Conservation (phyloP, 2,329 filamentous ascomycete genomes). For the Didymella glomerata region DNA sequence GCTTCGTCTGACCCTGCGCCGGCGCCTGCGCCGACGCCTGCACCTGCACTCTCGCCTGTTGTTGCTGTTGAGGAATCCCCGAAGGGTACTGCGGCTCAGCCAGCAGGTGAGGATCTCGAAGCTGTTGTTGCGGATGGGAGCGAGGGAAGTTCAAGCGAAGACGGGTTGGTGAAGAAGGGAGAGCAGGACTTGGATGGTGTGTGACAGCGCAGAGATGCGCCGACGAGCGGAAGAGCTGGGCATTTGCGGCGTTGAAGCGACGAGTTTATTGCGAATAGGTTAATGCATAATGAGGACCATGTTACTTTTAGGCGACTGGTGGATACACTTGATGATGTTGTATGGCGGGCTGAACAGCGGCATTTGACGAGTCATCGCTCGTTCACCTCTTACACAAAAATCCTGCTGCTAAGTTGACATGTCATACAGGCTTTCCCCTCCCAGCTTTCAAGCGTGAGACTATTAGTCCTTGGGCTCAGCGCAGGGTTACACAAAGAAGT, state of each 20-base stretch:
- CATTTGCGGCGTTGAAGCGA: slow-evolving; percentile 7
- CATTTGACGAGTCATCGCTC: not conserved
- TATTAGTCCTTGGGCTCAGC: not conserved
- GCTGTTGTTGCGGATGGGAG: not conserved
- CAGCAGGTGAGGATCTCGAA: not conserved
- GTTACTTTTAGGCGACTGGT: not conserved
- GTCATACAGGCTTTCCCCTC: not conserved
- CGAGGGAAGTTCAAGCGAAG: slow-evolving; percentile 4
- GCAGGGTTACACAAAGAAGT: slow-evolving; percentile 7
- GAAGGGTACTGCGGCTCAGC: not conserved
- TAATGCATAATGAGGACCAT: slow-evolving; percentile 3
- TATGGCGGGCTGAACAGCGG: not conserved
- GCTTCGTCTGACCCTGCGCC: not conserved
- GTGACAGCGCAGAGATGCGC: not conserved
- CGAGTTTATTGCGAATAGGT: not conserved
- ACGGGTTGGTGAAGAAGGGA: slow-evolving; percentile 10
- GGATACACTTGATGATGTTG: not conserved
- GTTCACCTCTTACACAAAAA: not conserved
- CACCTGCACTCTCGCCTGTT: slow-evolving; percentile 6
- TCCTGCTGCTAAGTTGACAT: not conserved
- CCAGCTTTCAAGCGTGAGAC: not conserved
- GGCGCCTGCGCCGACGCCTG: not conserved
- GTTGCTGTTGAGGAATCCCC: slow-evolving; percentile 9
- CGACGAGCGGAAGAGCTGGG: not conserved
- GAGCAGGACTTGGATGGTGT: slow-evolving; percentile 10